A percentile compares a stretch with the other conserved stretches of the same genome.
Conservation (phyloP, 768 basidiomycete genomes). For the Amanita subjunquillea region DNA sequence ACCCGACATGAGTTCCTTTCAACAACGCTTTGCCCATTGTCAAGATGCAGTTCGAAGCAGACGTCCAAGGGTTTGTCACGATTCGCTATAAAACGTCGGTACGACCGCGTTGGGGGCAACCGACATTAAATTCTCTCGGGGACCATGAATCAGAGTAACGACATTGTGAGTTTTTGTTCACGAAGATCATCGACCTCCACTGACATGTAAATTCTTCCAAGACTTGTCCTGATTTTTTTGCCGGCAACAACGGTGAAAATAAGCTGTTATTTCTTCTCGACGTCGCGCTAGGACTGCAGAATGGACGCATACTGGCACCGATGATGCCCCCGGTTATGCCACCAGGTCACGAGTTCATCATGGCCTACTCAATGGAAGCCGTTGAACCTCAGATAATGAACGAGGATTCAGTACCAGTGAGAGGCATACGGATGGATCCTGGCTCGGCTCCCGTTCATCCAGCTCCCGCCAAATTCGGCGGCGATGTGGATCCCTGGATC, state of each 20-base stretch:
- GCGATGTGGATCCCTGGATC: not conserved
- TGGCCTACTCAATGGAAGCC: not conserved
- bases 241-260: not conserved
- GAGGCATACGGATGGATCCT: not conserved
- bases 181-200: not conserved
- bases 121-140: not conserved
- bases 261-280: not conserved
- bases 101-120: not conserved
- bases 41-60: not conserved
- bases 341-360: not conserved
- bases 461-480: not conserved
- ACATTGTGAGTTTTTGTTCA: not conserved
- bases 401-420: not conserved
- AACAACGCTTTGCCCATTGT: not conserved
- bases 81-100: not conserved
- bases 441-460: not conserved
- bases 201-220: not conserved
- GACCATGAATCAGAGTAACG: not conserved
- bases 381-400: not conserved
- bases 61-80: not conserved
- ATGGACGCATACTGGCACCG: not conserved
- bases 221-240: not conserved
- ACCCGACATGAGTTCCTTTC: not conserved
- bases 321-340: not conserved
- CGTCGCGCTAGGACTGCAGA: not conserved